Evolutionary conservation across 306 rosid genomes (phyloP), one percentile per base, ranked within the genome.

Genomic region (Citrullus mucosospermus): DNA sequence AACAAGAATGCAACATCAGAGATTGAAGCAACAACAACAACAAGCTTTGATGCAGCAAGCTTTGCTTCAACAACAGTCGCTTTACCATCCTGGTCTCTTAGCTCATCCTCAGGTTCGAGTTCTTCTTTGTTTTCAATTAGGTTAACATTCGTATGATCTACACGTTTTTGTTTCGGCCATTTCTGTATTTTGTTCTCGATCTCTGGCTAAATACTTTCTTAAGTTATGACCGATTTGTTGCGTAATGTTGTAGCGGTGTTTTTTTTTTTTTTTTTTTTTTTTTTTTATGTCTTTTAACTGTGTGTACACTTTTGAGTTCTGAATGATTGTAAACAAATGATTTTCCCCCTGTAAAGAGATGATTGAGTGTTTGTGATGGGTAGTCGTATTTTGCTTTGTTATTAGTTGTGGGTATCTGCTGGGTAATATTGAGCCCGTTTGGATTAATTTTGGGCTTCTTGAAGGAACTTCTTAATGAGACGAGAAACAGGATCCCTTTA

Each of bases 11-110:
- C 98, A 95, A 91, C 93, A 92, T 84, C 97, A 88, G 84, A 89
- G 98, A 89, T 82, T 95, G 83, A 95, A 93, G 92, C 98, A 94
- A 80, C 96, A 92, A 65, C 98, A 74, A 30, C 78, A 93, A 20
- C 98, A 95, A 86, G 97, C 97, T 87, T 83, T 95, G 93, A 92
- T 95, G 96, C 98, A 95, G 55, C 98, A 95, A 79, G 97, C 98
- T 81, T 92, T 95, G 73, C 91, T 95, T 36, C 98, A 95, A 80
- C 98, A 95, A 67, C 98, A 95, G 58, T 89, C 98, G 77, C 90
- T 95, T 81, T 95, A 95, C 83, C 98, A 95, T 73, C 97, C 98
- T 17, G 98, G 96, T 62, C 93, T 95, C 56, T 34, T 95, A 44
- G 98, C 98, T 89, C 96, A 97, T 16, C 97, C 98, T 65, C 98